Conservation (phyloP, 2,329 filamentous ascomycete genomes). For the Huntiella savannae region DNA sequence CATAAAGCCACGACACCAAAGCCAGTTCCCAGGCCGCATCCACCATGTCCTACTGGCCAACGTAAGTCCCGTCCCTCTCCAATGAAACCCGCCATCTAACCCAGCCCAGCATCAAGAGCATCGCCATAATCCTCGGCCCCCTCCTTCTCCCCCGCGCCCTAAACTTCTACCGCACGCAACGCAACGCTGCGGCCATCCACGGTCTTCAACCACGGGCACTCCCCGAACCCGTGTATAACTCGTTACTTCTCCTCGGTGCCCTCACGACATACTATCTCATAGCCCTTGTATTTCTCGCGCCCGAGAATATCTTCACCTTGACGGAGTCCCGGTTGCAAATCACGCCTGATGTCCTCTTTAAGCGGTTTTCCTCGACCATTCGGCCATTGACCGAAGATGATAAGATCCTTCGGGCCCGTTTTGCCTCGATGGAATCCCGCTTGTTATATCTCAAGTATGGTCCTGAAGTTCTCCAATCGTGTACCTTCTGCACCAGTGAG, state of each 20-base stretch:
- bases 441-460: conserved; percentile 74
- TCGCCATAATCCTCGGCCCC: conserved; percentile 48
- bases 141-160: conserved; percentile 49
- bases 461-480: conserved; percentile 51
- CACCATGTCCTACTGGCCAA: conserved; percentile 10
- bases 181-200: conserved; percentile 24
- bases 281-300: conserved; percentile 47
- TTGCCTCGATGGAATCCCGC: conserved; percentile 52
- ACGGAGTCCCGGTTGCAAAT: conserved; percentile 73
- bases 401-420: conserved; percentile 43
- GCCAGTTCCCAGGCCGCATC: neutral
- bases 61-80: conserved; percentile 7
- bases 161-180: conserved; percentile 40
- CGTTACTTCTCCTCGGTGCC: conserved; percentile 40
- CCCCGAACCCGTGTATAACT: conserved; percentile 31
- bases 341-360: conserved; percentile 68
- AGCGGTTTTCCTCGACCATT: conserved; percentile 40
- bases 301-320: conserved; percentile 61
- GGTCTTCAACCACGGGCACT: conserved; percentile 30
- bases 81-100: neutral
- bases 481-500: conserved; percentile 64
- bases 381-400: conserved; percentile 43
- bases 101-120: conserved; percentile 29
- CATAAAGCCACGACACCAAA: neutral
- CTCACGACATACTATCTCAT: conserved; percentile 27